Base-by-base conservation (phyloP, 805 yeast genomes). In the Priceomyces melissophilus region DNA sequence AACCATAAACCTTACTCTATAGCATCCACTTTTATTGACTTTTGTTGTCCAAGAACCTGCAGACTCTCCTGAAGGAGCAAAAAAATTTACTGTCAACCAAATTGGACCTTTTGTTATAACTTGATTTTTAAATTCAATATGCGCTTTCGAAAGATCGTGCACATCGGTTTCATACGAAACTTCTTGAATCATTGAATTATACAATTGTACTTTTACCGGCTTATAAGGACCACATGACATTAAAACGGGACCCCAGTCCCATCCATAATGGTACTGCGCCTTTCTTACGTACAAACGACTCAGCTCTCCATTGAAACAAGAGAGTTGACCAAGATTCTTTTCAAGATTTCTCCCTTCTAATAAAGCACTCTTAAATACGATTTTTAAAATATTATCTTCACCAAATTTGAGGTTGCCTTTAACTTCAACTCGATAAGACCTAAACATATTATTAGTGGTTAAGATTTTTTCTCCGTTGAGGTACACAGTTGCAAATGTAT, bases 211-310 rank as follows among this genome's bases (percentile, higher is more conserved):
- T 16, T 42, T 46, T 4, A 73, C 59, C 0, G 71, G 73, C 35
- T 58, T 54, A 41, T 61, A 71, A 2, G 73, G 73, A 9, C 78
- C 78, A 50, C 75, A 68, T 3, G 73, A 62, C 52, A 72, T 55
- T 37, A 69, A 52, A 3, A 58, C 41, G 5, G 76, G 76, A 13
- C 79, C 80, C 81, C 81, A 76, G 52, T 76, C 81, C 81, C 80
- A 76, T 2, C 81, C 81, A 48, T 61, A 76, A 44, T 74, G 78
- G 48, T 75, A 75, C 50, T 73, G 80, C 1, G 80, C 76, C 49
- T 75, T 75, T 46, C 81, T 58, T 12, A 69, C 65, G 39, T 72
- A 67, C 40, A 69, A 53, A 30, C 81, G 58, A 35, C 65, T 53
- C 8, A 67, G 43, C 12, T 74, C 78, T 3, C 78, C 79, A 43